Percentiles rank a stretch among this genome's conserved stretches.
Evolutionary conservation across 495 filamentous ascomycete genomes (phyloP).

Genomic region (Apiosordaria backusii): DNA sequence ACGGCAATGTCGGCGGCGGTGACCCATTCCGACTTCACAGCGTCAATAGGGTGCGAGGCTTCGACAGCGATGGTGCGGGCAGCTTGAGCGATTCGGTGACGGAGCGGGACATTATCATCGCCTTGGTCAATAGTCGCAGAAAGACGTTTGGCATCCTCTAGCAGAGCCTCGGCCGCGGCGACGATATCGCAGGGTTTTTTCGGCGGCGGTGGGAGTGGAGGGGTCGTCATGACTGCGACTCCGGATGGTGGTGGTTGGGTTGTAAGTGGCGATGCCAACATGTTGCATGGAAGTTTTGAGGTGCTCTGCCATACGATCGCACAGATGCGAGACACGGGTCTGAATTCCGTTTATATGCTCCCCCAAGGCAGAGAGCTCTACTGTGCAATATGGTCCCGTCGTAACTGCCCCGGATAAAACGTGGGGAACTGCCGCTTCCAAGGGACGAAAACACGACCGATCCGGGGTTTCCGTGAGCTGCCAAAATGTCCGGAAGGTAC

Average conservation of each 20-base stretch:
- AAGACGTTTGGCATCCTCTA: constrained; percentile 23
- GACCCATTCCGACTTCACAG: constrained; percentile 27
- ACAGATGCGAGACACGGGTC: background rate
- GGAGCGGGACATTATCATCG: constrained; percentile 5
- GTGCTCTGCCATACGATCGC: background rate
- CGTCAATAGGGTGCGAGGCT: constrained; percentile 17
- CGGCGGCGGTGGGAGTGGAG: background rate
- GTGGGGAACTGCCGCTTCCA: constrained; percentile 3
- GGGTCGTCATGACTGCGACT: background rate
- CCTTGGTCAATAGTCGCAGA: background rate
- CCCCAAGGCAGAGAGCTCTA: background rate
- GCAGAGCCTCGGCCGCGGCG: constrained; percentile 24
- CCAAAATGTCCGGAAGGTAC: background rate
- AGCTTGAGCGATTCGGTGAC: constrained; percentile 18
- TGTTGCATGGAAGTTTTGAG: background rate
- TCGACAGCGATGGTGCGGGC: constrained; percentile 27
- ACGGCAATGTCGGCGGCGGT: constrained; percentile 23
- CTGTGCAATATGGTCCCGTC: background rate
- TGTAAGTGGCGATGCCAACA: background rate
- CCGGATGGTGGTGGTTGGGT: background rate
- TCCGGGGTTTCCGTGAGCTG: background rate
- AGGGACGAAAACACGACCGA: background rate
- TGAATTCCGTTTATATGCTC: background rate
- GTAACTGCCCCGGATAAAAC: background rate
- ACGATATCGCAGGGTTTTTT: constrained; percentile 17